These are phyloP conservation scores for Colletotrichum salicis DNA, from an alignment of 2,329 filamentous ascomycete species.

Conservation along the genomic window DNA sequence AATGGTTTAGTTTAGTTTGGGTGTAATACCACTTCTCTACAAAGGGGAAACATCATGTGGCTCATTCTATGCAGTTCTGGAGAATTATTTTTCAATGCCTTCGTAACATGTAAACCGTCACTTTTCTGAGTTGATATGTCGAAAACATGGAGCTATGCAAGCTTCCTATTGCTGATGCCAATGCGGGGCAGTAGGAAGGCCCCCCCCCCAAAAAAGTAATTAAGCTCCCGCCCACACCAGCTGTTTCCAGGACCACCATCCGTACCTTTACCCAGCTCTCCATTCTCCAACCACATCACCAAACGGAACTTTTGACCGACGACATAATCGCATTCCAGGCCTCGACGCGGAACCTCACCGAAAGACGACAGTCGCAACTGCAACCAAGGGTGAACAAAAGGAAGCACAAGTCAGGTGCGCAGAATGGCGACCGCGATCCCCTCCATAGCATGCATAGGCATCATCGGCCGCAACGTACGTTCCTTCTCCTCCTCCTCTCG, in stretches of 20 bases:
- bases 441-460: slow-evolving; percentile 90
- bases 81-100: no score
- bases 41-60: neutral
- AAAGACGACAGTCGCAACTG: neutral
- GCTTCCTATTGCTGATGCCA: neutral
- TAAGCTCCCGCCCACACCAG: slow-evolving; percentile 31
- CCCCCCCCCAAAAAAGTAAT: slow-evolving; percentile 27
- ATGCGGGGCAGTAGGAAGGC: slow-evolving; percentile 25
- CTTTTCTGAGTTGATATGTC: neutral
- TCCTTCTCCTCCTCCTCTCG: neutral
- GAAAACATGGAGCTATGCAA: neutral
- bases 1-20: slow-evolving; percentile 1
- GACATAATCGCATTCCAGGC: neutral
- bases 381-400: neutral
- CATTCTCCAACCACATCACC: slow-evolving; percentile 16
- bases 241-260: neutral
- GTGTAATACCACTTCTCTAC: slow-evolving; percentile 4
- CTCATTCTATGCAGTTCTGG: no score
- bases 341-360: neutral
- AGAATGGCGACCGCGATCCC: slow-evolving; percentile 74
- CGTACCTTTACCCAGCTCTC: slow-evolving; percentile 20
- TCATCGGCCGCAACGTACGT: slow-evolving; percentile 91
- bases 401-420: neutral
- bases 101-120: neutral
- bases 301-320: neutral